These are phyloP conservation scores for Tulasnella sp. DNA, from an alignment of 768 basidiomycete genomes.

Conservation along the genomic window DNA sequence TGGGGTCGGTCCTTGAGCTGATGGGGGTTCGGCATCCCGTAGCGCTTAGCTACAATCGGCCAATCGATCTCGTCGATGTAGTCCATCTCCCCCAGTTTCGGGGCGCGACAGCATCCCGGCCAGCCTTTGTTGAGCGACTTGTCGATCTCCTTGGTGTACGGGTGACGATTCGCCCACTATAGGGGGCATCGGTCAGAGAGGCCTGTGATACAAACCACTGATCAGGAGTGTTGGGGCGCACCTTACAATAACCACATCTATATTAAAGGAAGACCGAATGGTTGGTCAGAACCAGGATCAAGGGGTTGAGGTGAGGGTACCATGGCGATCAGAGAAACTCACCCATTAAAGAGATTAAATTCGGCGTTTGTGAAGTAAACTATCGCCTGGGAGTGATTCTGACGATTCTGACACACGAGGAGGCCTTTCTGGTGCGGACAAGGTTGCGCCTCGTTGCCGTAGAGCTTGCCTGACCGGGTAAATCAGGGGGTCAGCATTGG, in stretches of 20 bases:
- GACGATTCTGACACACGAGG: conserved; percentile 16
- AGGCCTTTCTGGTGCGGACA: conserved; percentile 13
- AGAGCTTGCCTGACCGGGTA: conserved; percentile 15
- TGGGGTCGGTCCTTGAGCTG: conserved; percentile 55
- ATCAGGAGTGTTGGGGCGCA: conserved; percentile 28
- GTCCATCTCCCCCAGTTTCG: conserved; percentile 44
- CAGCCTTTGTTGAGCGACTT: conserved; percentile 51
- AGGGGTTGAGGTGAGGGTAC: background rate
- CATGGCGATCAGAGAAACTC: conserved; percentile 1
- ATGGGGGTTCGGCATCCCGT: conserved; percentile 60
- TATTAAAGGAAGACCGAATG: conserved; percentile 35
- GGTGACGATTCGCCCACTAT: conserved; percentile 43
- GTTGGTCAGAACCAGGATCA: conserved; percentile 10
- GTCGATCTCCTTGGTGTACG: background rate
- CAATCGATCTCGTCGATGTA: conserved; percentile 65
- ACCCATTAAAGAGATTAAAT: conserved; percentile 21
- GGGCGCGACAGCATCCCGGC: conserved; percentile 85
- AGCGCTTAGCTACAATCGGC: conserved; percentile 66
- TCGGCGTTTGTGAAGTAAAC: conserved; percentile 80
- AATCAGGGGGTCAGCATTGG: conserved; percentile 9
- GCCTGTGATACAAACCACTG: background rate
- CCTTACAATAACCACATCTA: conserved; percentile 88
- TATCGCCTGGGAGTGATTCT: conserved; percentile 26
- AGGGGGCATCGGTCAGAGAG: background rate
- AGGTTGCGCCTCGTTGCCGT: background rate